These are phyloP conservation scores for Podaxis mareebaensis DNA, from an alignment of 768 basidiomycete genomes.

Conservation along the genomic window DNA sequence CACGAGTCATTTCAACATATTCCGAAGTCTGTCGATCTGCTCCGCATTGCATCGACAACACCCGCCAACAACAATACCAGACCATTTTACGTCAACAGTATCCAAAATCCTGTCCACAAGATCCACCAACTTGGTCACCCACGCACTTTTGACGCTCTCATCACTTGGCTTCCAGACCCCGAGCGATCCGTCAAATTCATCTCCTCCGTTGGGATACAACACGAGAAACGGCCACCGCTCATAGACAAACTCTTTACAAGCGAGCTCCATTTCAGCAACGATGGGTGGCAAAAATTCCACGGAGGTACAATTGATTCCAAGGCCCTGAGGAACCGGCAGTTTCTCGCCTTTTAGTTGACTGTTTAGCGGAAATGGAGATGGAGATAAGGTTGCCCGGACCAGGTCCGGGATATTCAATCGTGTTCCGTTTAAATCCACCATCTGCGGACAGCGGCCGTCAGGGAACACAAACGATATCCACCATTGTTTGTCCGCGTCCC, in stretches of 20 bases:
- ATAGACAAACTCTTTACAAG: conserved; percentile 17
- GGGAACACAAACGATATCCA: conserved; percentile 75
- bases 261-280: conserved; percentile 35
- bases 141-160: conserved; percentile 25
- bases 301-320: conserved; percentile 78
- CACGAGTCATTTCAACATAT: conserved; percentile 1
- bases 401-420: conserved; percentile 39
- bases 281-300: conserved; percentile 43
- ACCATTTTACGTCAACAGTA: conserved; percentile 42
- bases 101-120: conserved; percentile 24
- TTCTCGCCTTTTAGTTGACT: conserved; percentile 15
- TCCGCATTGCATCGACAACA: conserved; percentile 65
- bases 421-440: conserved; percentile 20
- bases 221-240: conserved; percentile 50
- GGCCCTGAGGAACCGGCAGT: conserved; percentile 41
- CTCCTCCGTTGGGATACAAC: conserved; percentile 73
- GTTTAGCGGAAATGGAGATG: conserved; percentile 14
- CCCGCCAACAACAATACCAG: conserved; percentile 56
- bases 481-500: conserved; percentile 57
- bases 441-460: conserved; percentile 46
- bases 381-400: conserved; percentile 39
- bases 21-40: conserved; percentile 39
- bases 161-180: conserved; percentile 40
- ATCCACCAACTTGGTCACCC: conserved; percentile 35
- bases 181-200: conserved; percentile 48